phyloP scores from a whole-genome alignment of 2,329 filamentous ascomycete genomes.

The Knufia fluminis region DNA sequence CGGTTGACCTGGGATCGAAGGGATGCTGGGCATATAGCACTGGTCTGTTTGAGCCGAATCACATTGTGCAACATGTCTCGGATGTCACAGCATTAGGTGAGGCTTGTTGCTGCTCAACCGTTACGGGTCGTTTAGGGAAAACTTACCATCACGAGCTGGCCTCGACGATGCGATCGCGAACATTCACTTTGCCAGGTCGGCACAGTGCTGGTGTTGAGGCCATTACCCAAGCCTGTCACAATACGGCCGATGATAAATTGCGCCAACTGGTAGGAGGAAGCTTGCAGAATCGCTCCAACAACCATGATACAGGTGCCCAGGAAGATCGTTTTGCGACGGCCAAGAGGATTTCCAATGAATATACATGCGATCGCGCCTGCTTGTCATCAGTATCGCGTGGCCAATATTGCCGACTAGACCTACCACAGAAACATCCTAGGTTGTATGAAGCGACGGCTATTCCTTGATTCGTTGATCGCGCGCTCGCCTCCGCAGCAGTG shows the following conservation, averaged over 20 bases:
- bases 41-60: no score
- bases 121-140: no score
- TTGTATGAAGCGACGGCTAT: conserved; percentile 35
- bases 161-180: conserved; percentile 42
- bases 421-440: conserved; percentile 40
- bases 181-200: conserved; percentile 37
- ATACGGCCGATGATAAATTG: conserved; percentile 42
- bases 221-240: conserved; percentile 32
- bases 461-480: conserved; percentile 16
- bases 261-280: conserved; percentile 30
- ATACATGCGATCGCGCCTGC: conserved; percentile 40
- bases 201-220: conserved; percentile 31
- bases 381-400: not conserved
- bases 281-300: conserved; percentile 36
- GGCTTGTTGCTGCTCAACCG: no score
- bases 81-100: no score
- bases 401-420: not conserved
- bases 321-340: conserved; percentile 37
- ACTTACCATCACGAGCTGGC: conserved; percentile 46
- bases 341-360: conserved; percentile 42
- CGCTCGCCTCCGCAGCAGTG: conserved; percentile 8
- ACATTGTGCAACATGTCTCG: no score
- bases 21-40: no score
- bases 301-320: conserved; percentile 34
- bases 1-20: no score